These are phyloP conservation scores for Calonectria henricotiae DNA, from an alignment of 2,329 filamentous ascomycete genomes.

Conservation along the genomic window DNA sequence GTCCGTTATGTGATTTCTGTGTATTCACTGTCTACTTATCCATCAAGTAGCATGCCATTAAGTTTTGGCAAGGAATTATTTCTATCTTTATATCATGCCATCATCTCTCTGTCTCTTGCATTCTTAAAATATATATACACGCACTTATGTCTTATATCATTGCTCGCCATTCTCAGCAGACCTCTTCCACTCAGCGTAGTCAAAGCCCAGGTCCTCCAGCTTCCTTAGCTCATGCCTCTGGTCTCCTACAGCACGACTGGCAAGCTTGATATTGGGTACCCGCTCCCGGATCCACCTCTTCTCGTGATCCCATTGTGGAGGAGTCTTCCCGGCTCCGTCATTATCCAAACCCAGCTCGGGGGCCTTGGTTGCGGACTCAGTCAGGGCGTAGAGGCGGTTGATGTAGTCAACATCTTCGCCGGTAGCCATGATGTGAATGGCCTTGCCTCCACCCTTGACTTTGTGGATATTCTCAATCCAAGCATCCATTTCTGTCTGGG, in stretches of 20 bases:
- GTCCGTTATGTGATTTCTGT: background rate
- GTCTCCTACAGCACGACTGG: conserved; percentile 58
- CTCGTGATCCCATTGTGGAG: conserved; percentile 61
- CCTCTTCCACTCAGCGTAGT: conserved; percentile 56
- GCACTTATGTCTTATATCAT: conserved; percentile 8
- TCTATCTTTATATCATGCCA: conserved; percentile 6
- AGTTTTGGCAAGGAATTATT: background rate
- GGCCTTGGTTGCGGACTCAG: conserved; percentile 56
- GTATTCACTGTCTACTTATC: background rate
- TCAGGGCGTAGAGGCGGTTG: conserved; percentile 70
- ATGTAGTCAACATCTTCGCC: conserved; percentile 75
- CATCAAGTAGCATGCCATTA: background rate
- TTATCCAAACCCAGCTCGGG: conserved; percentile 55
- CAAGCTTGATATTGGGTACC: conserved; percentile 62
- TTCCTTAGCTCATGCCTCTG: conserved; percentile 56
- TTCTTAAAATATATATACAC: background rate
- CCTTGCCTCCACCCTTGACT: conserved; percentile 61
- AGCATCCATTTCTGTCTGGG: conserved; percentile 68
- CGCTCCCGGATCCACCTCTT: conserved; percentile 60
- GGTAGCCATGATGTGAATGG: conserved; percentile 62
- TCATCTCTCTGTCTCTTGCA: background rate
- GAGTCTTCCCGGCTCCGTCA: conserved; percentile 57
- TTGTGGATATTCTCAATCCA: conserved; percentile 74
- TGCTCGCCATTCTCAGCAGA: conserved; percentile 43
- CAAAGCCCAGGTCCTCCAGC: conserved; percentile 60